Base-by-base conservation (phyloP, 169 alveolate genomes). In the Plasmodium falciparum region DNA sequence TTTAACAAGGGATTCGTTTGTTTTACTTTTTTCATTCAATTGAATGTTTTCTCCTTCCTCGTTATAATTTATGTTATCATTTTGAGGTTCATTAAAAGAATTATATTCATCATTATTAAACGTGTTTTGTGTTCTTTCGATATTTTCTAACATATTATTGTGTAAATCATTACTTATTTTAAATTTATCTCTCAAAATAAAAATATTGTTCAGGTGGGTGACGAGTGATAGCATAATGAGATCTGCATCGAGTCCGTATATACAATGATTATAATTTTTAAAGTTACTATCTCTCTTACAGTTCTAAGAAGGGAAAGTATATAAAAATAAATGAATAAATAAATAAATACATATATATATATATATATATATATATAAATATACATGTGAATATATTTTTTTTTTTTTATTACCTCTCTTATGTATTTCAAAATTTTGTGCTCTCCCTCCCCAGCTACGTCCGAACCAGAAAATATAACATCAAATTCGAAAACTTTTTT, bases 401-500 rank as follows among this genome's bases (percentile, higher is more conserved):
- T 52, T 17, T 24, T 17, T 62, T 15, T 22, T 24, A 66, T 24
- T 83, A 83, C 91, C 89, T 86, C 91, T 54, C 95, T 67, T 9
- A 98, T 98, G 92, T 94, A 98, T 72, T 97, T 98, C 95, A 97
- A 89, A 52, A 98, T 97, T 92, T 98, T 98, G 90, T 98, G 99
- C 72, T 98, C 99, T 12, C 99, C 99, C 89, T 98, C 99, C 13
- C 99, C 99, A 3, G 99, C 99, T 0, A 98, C 98, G 24, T 94
- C 96, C 11, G 98, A 94, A 59, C 98, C 99, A 29, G 98, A 95
- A 43, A 97, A 96, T 12, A 97, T 95, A 15, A 98, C 96, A 47
- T 97, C 95, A 45, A 97, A 76, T 97, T 98, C 96, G 39, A 89
- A 83, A 43, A 94, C 94, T 59, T 96, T 92, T 74, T 92, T 95